Base-by-base conservation (phyloP, 2,329 filamentous ascomycete genomes). In the Tolypocladium tundrense region DNA sequence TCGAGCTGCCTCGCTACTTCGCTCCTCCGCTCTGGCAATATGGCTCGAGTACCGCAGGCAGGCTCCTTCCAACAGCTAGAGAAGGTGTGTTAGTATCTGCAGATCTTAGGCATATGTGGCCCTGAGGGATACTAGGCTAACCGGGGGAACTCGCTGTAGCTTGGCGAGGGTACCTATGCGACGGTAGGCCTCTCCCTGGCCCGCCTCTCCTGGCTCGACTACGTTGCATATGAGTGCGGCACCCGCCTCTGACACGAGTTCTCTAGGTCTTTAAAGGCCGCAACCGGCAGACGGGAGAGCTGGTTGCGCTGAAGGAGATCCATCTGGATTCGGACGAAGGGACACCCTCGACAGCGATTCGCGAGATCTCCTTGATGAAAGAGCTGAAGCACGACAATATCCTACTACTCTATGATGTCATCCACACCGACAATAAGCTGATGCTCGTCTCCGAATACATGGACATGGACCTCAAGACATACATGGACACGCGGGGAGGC, bases 361-460 rank as follows among this genome's bases (percentile, higher is more conserved):
- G 94, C 68, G 94, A 99, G 75, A 99, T 99, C 68, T 97, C 92
- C 1, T 82, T 99, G n/a, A n/a, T 99, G 94, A 99, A 97, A 76
- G 94, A 99, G 75, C 83, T 99, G 64, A 97, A 97, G 76, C 94
- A 99, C 75, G 92, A 97, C 72, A 97, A 97, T 71, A 97, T 99
- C 64, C 91, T 99, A 66, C 90, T 88, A 59, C 86, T 99, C 7
- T 91, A 97, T 80, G 94, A 99, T 80, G 94, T 99, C 57, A 97
- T 99, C 68, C 94, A 99, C 75, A 99, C 94, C 59, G 94, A 99
- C 79, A 97, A 97, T 77, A 99, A 99, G 74, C 85, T 99, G 59
- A 97, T 99, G 94, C 86, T 99, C 45, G 94, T 99, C 13, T 99
- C 99, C 67, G 94, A 99, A 74, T 96, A 87, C 75, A 97, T 99